Evolutionary conservation across 2,329 filamentous ascomycete genomes (phyloP), one percentile per base, ranked within the genome.

Genomic region (Cytospora piceae): DNA sequence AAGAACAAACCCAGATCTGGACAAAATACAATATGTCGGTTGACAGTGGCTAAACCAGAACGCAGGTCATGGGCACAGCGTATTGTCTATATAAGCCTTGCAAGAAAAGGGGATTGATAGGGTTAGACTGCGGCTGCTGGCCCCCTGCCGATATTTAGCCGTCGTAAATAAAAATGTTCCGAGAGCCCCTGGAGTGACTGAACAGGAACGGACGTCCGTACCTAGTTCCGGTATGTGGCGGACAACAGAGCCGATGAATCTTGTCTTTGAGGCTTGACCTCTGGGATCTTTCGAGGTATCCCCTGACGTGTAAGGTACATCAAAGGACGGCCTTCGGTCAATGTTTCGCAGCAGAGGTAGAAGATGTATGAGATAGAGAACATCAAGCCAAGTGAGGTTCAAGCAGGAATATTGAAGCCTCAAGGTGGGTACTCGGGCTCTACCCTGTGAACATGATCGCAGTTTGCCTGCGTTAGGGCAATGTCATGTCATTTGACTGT

Each of bases 401-500:
- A 69, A 69, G 70, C 70, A 68, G 70, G 73, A 63, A 68, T 68
- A 67, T 69, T 68, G 71, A 68, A 69, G 71, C 68, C 70, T 68
- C 69, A 67, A 61, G 65, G 69, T 72, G 68, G 71, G 54, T 68
- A 70, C 69, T 72, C 69, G 69, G 69, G 67, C 68, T 69, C 61
- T 67, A 67, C 42, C 58, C 39, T 53, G 63, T 57, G 59, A 49
- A 55, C 11, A n/a, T 20, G 17, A n/a, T 58, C 55, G 57, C 27
- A 39, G 32, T 68, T 67, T 70, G 61, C 69, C 67, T 67, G 69
- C 70, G 71, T 8, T 65, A 63, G 67, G 58, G 52, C 61, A 53
- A 31, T 12, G 66, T 27, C 53, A 59, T 71, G 71, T 76, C 72
- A 74, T 69, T 76, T 73, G 73, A 75, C 70, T 70, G 62, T 70